A percentile compares a stretch with the other conserved stretches of the same genome.
These are phyloP conservation scores for Aureobasidium namibiae DNA, from an alignment of 2,329 filamentous ascomycete species.

Conservation along the genomic window DNA sequence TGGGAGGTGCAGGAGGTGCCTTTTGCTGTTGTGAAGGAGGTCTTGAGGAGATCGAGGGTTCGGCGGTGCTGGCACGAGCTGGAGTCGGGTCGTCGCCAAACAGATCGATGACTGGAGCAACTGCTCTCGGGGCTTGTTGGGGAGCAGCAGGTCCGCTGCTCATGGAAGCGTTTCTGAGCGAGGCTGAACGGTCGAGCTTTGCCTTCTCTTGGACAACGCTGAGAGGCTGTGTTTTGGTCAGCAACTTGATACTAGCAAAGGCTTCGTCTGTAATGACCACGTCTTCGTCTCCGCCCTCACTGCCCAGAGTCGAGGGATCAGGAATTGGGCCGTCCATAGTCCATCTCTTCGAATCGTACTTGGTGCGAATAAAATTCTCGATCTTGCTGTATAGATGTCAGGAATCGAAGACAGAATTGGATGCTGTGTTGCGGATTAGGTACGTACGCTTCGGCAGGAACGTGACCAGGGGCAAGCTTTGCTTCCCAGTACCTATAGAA, in stretches of 20 bases:
- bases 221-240: slow-evolving; percentile 41
- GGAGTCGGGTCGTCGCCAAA: slow-evolving; percentile 65
- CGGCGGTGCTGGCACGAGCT: slow-evolving; percentile 66
- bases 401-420: neutral
- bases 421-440: neutral
- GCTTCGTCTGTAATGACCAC: slow-evolving; percentile 3
- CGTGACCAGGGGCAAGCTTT: slow-evolving; percentile 82
- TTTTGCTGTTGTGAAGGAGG: slow-evolving; percentile 32
- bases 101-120: slow-evolving; percentile 56
- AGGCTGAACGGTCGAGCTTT: slow-evolving; percentile 55
- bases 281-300: slow-evolving; percentile 71
- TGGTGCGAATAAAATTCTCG: slow-evolving; percentile 98
- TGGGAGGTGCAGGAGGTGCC: slow-evolving; percentile 33
- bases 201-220: slow-evolving; percentile 63
- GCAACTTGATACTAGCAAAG: neutral
- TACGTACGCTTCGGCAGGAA: slow-evolving; percentile 73
- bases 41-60: slow-evolving; percentile 61
- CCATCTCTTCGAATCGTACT: slow-evolving; percentile 98
- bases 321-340: slow-evolving; percentile 97
- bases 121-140: slow-evolving; percentile 12
- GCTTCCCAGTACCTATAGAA: slow-evolving; percentile 72
- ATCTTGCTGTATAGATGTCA: slow-evolving; percentile 57
- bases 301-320: slow-evolving; percentile 81
- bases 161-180: slow-evolving; percentile 35
- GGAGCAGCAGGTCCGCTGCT: slow-evolving; percentile 12